A percentile compares a stretch with the other conserved stretches of the same genome.
Evolutionary conservation across 345 rosid genomes (phyloP).

Genomic region (Camelina hispida): DNA sequence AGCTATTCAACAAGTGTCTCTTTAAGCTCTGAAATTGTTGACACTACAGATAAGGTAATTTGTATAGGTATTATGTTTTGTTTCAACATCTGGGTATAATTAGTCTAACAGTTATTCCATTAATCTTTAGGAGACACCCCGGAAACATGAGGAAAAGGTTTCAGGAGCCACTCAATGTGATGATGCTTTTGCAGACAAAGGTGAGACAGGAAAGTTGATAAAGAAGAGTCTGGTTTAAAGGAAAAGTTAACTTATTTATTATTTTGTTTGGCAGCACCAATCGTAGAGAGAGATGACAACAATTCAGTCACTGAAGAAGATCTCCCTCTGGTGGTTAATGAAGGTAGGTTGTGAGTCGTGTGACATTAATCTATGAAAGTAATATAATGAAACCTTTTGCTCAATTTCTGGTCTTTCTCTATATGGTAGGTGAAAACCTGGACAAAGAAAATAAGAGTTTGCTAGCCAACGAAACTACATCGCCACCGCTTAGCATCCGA

Average conservation of each 20-base stretch:
- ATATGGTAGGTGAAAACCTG: constrained; percentile 40
- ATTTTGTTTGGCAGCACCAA: constrained; percentile 15
- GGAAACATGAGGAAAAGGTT: constrained; percentile 15
- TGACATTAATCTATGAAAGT: constrained; percentile 13
- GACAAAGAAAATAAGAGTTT: constrained; percentile 56
- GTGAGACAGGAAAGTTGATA: constrained; percentile 22
- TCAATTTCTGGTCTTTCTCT: constrained; percentile 9
- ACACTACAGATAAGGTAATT: constrained; percentile 3
- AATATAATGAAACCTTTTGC: neutral
- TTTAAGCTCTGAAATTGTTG: constrained; percentile 14
- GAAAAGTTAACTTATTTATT: neutral
- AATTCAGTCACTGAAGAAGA: constrained; percentile 12
- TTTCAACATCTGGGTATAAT: constrained; percentile 9
- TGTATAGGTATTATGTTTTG: neutral
- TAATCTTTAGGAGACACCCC: constrained; percentile 28
- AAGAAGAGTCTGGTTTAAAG: constrained; percentile 7
- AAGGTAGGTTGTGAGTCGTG: constrained; percentile 44
- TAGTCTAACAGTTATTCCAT: neutral
- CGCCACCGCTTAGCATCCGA: constrained; percentile 62
- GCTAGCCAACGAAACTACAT: constrained; percentile 43
- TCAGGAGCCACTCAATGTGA: constrained; percentile 19
- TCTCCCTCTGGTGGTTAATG: constrained; percentile 33
- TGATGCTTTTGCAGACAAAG: constrained; percentile 28
- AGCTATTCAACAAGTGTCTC: neutral
- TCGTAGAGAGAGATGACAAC: constrained; percentile 14